These are phyloP conservation scores for Termitomyces sp. DNA, from an alignment of 768 basidiomycete genomes.

Conservation along the genomic window DNA sequence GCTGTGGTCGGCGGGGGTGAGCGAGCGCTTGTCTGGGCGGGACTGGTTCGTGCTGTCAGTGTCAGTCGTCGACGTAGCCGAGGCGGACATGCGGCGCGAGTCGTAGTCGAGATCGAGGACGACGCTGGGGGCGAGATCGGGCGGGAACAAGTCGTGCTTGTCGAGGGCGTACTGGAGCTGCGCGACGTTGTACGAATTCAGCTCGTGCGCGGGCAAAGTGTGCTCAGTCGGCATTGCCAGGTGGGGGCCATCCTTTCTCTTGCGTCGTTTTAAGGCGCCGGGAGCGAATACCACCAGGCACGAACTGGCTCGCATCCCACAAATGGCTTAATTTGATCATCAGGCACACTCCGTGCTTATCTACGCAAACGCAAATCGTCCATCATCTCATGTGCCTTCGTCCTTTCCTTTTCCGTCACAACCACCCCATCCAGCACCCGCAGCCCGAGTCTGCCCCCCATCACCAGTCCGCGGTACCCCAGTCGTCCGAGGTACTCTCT, in stretches of 20 bases:
- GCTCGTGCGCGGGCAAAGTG: conserved; percentile 27
- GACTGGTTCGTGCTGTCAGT: conserved; percentile 60
- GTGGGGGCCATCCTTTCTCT: background rate
- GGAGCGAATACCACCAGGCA: background rate
- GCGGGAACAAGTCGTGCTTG: conserved; percentile 31
- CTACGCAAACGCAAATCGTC: conserved; percentile 15
- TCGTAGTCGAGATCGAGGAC: conserved; percentile 52
- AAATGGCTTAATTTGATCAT: conserved; percentile 15
- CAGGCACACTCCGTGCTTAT: conserved; percentile 11
- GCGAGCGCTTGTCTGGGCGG: conserved; percentile 53
- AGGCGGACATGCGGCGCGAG: conserved; percentile 72
- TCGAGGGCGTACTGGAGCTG: conserved; percentile 57
- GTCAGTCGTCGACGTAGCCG: conserved; percentile 64
- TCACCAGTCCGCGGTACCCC: conserved; percentile 85
- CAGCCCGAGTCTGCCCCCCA: conserved; percentile 66
- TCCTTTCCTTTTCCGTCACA: conserved; percentile 78
- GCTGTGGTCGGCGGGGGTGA: conserved; percentile 52
- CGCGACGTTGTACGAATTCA: conserved; percentile 57
- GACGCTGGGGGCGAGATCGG: conserved; percentile 34
- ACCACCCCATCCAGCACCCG: conserved; percentile 82
- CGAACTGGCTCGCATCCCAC: conserved; percentile 4
- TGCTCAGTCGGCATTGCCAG: conserved; percentile 56
- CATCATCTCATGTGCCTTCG: conserved; percentile 72
- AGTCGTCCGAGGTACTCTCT: conserved; percentile 81
- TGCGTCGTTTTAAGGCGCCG: conserved; percentile 16